Conservation (phyloP, 1,139 yeast genomes). For the Lodderomyces pseudojiufengensis region DNA sequence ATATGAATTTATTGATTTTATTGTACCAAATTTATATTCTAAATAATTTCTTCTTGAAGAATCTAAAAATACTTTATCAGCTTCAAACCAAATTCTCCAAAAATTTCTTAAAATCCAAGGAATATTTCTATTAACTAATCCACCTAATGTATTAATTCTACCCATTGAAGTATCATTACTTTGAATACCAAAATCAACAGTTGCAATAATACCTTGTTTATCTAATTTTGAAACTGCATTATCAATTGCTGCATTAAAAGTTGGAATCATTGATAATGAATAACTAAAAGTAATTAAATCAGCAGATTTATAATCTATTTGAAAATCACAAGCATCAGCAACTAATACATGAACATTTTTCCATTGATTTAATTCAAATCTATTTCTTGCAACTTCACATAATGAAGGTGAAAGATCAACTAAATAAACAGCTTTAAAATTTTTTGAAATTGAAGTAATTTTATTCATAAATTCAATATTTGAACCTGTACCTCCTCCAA, state of each 20-base stretch:
- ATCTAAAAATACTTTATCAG: slow-evolving; percentile 75
- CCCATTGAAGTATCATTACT: slow-evolving; percentile 61
- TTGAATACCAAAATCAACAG: slow-evolving; percentile 81
- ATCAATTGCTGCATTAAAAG: slow-evolving; percentile 77
- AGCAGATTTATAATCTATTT: slow-evolving; percentile 40
- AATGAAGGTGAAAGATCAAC: slow-evolving; percentile 76
- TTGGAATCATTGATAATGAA: slow-evolving; percentile 81
- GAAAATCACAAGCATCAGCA: slow-evolving; percentile 73
- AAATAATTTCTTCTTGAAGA: slow-evolving; percentile 78
- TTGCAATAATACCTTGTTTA: slow-evolving; percentile 58
- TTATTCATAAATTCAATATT: slow-evolving; percentile 74
- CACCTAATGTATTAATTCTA: slow-evolving; percentile 73
- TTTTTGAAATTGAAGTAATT: slow-evolving; percentile 43
- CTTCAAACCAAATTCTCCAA: slow-evolving; percentile 88
- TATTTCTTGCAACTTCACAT: slow-evolving; percentile 63
- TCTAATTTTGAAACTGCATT: slow-evolving; percentile 54
- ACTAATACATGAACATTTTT: slow-evolving; percentile 64
- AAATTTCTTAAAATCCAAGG: slow-evolving; percentile 76
- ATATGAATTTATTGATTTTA: slow-evolving; percentile 66
- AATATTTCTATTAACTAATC: slow-evolving; percentile 63
- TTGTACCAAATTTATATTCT: slow-evolving; percentile 76
- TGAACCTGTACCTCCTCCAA: slow-evolving; percentile 85
- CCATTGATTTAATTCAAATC: slow-evolving; percentile 53
- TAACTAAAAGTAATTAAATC: slow-evolving; percentile 75
- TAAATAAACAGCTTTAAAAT: slow-evolving; percentile 64